phyloP scores from a whole-genome alignment of 2,329 filamentous ascomycete species.

The Ceratocystis lukuohia region DNA sequence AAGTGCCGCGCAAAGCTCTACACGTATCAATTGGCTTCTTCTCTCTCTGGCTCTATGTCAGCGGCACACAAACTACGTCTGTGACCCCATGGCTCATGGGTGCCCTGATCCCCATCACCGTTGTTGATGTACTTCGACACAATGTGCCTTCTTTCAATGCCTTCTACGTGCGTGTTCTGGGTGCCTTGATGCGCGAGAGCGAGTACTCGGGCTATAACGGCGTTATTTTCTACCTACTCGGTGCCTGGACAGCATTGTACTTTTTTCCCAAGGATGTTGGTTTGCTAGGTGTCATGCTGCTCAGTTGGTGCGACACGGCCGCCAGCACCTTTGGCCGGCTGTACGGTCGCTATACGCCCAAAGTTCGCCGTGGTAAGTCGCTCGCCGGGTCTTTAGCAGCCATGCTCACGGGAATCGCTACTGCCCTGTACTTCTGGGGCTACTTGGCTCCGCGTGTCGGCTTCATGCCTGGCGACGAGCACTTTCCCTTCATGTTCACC shows the following conservation, averaged over 20 bases:
- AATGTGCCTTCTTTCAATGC: conserved; percentile 69
- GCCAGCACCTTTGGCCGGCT: conserved; percentile 86
- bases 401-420: conserved; percentile 66
- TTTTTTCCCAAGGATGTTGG: conserved; percentile 90
- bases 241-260: conserved; percentile 71
- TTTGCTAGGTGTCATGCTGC: conserved; percentile 73
- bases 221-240: conserved; percentile 90
- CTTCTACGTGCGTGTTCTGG: conserved; percentile 70
- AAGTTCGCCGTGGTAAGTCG: conserved; percentile 77
- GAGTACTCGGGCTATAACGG: conserved; percentile 93
- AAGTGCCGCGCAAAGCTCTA: conserved; percentile 83
- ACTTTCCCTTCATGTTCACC: conserved; percentile 66
- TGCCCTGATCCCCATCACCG: conserved; percentile 69
- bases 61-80: conserved; percentile 58
- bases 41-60: conserved; percentile 71
- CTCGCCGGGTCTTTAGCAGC: conserved; percentile 79
- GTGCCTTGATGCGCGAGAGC: conserved; percentile 91
- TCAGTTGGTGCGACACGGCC: conserved; percentile 97
- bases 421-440: conserved; percentile 79
- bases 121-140: conserved; percentile 71
- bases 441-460: conserved; percentile 59
- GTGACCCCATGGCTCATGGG: conserved; percentile 78
- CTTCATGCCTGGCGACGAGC: conserved; percentile 54
- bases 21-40: conserved; percentile 97
- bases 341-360: conserved; percentile 78